Evolutionary conservation across 139 green algal genomes (phyloP).

Genomic region (Chlamydomonas schloesseri): DNA sequence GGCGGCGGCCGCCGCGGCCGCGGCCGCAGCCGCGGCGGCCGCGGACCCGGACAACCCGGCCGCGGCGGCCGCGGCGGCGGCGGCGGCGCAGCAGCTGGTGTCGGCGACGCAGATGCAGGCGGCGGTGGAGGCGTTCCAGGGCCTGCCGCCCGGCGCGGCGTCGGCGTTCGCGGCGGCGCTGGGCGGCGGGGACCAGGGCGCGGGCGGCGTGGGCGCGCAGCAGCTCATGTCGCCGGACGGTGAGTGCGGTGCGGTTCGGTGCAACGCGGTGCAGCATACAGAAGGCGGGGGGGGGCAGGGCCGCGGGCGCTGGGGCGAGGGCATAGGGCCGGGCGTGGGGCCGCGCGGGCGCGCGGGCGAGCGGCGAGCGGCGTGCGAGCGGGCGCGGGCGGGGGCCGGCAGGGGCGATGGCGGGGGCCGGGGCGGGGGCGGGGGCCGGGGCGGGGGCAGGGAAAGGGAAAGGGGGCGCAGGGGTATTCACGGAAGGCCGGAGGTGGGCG

Average conservation of each 20-base stretch:
- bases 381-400: too few relatives aligned
- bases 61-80: not conserved
- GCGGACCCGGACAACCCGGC: not conserved
- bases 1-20: not conserved
- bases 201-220: not conserved
- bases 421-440: too few relatives aligned
- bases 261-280: too few relatives aligned
- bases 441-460: too few relatives aligned
- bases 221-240: conserved; percentile 8
- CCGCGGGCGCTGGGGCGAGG: too few relatives aligned
- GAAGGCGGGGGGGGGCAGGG: too few relatives aligned
- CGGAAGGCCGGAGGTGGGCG: too few relatives aligned
- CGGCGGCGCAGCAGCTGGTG: conserved; percentile 13
- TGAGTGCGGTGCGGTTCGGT: not conserved
- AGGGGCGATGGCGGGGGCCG: too few relatives aligned
- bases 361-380: too few relatives aligned
- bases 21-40: not conserved
- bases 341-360: too few relatives aligned
- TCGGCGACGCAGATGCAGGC: conserved; percentile 17
- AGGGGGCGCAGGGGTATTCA: too few relatives aligned
- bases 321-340: too few relatives aligned
- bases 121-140: conserved; percentile 25
- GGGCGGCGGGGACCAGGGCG: conserved; percentile 10
- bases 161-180: conserved; percentile 28
- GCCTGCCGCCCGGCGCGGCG: conserved; percentile 8